A percentile compares a stretch with the other conserved stretches of the same genome.
phyloP scores from a whole-genome alignment of 2,329 filamentous ascomycete species.

The Xylaria sp. region DNA sequence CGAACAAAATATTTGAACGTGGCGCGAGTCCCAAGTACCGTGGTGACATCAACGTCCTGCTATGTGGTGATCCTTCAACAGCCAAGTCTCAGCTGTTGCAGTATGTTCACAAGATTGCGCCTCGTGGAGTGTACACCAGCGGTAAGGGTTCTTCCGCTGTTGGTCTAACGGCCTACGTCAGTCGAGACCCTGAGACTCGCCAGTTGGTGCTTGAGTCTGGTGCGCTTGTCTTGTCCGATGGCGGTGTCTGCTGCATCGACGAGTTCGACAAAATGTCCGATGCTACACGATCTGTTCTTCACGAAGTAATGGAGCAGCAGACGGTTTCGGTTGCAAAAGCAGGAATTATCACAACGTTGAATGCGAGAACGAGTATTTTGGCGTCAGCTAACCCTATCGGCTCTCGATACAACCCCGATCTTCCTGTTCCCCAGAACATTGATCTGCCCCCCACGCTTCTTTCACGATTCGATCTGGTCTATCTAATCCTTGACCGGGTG shows the following conservation, averaged over 20 bases:
- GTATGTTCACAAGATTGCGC: slow-evolving; percentile 97
- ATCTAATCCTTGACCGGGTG: slow-evolving; percentile 88
- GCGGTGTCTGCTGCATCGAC: slow-evolving; percentile 79
- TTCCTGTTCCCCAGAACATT: slow-evolving; percentile 96
- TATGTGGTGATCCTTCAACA: slow-evolving; percentile 95
- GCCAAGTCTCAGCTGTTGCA: slow-evolving; percentile 90
- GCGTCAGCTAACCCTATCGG: slow-evolving; percentile 97
- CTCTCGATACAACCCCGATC: slow-evolving; percentile 92
- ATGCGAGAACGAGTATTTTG: slow-evolving; percentile 90
- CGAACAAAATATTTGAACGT: slow-evolving; percentile 96
- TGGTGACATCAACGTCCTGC: slow-evolving; percentile 93
- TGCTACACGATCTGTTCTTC: slow-evolving; percentile 69
- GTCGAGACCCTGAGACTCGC: slow-evolving; percentile 72
- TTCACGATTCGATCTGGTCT: slow-evolving; percentile 94
- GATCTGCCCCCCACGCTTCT: slow-evolving; percentile 92
- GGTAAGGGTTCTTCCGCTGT: slow-evolving; percentile 77
- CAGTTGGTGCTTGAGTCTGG: slow-evolving; percentile 77
- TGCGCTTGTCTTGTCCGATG: slow-evolving; percentile 72
- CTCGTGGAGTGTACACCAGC: slow-evolving; percentile 76
- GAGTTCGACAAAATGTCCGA: slow-evolving; percentile 87
- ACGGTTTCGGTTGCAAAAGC: slow-evolving; percentile 83
- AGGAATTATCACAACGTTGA: slow-evolving; percentile 93
- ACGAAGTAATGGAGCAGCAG: slow-evolving; percentile 87
- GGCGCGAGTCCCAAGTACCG: slow-evolving; percentile 92
- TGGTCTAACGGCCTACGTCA: slow-evolving; percentile 75